A percentile compares a stretch with the other conserved stretches of the same genome.
Conservation (phyloP, 139 green algal genomes). For the Microglena sp. region DNA sequence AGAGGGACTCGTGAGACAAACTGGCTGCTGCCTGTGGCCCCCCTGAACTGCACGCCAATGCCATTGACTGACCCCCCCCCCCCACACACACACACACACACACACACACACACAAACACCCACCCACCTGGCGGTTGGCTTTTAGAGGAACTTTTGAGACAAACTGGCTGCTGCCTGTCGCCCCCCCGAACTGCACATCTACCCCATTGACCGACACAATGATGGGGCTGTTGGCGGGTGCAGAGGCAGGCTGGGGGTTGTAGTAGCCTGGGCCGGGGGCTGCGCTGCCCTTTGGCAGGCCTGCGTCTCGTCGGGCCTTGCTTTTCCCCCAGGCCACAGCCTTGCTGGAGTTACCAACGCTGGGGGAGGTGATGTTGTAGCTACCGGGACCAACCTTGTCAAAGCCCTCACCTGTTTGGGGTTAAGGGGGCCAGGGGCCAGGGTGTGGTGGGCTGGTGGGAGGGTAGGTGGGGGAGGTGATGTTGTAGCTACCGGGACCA, state of each 20-base stretch:
- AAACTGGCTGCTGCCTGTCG: background rate
- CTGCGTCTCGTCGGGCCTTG: background rate
- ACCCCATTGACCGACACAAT: constrained; percentile 7
- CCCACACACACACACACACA: too few species aligned
- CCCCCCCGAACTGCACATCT: constrained; percentile 8
- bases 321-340: background rate
- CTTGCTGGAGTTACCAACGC: background rate
- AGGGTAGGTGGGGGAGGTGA: background rate
- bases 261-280: background rate
- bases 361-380: background rate
- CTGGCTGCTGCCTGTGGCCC: too few species aligned
- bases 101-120: too few species aligned
- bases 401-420: background rate
- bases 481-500: background rate
- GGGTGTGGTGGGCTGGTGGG: too few species aligned
- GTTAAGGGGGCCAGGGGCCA: too few species aligned
- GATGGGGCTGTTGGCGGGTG: constrained; percentile 2
- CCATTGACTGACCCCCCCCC: too few species aligned
- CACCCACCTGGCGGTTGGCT: too few species aligned
- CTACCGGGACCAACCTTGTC: background rate
- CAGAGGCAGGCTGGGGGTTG: background rate
- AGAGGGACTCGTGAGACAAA: too few species aligned
- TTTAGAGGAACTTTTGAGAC: constrained; percentile 6
- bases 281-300: background rate
- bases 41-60: too few species aligned